Conservation (phyloP, 371 early-diverging fungal genomes). For the Haplosporangium sp. region DNA sequence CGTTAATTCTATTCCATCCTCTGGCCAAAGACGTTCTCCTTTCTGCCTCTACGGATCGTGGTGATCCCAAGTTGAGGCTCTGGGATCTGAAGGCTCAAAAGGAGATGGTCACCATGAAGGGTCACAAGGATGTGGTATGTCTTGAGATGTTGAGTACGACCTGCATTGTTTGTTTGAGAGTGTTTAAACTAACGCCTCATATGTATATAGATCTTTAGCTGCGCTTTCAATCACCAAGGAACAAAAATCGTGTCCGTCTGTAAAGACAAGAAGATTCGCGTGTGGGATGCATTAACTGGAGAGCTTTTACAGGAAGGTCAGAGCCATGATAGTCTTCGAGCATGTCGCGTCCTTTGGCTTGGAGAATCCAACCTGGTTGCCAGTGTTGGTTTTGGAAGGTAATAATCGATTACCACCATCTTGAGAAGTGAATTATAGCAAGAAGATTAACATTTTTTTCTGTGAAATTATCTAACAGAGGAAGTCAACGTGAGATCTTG, state of each 20-base stretch:
- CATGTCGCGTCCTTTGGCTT: constrained; percentile 79
- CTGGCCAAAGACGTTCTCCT: constrained; percentile 66
- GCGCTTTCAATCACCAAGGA: constrained; percentile 77
- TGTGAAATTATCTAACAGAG: constrained; percentile 11
- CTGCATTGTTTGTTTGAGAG: neutral
- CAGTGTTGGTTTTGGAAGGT: constrained; percentile 81
- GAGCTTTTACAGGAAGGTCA: constrained; percentile 65
- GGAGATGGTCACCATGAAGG: constrained; percentile 51
- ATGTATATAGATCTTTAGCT: constrained; percentile 59
- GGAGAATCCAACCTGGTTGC: constrained; percentile 62
- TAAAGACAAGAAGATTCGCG: constrained; percentile 74
- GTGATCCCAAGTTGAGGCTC: constrained; percentile 61
- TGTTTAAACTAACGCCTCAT: neutral
- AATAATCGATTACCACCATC: neutral
- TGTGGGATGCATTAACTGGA: constrained; percentile 73
- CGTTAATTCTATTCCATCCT: constrained; percentile 74
- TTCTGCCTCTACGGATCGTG: constrained; percentile 66
- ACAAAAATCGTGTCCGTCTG: constrained; percentile 69
- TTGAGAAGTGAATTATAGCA: too few relatives aligned
- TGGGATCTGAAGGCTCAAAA: constrained; percentile 61
- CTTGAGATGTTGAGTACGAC: neutral
- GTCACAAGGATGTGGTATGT: constrained; percentile 58
- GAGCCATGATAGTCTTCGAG: constrained; percentile 78
- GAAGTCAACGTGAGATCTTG: constrained; percentile 75
- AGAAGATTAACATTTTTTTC: too few relatives aligned